These are phyloP conservation scores for Bryum argenteum DNA, from an alignment of 225 moss, liverwort and hornwort species.

Conservation along the genomic window DNA sequence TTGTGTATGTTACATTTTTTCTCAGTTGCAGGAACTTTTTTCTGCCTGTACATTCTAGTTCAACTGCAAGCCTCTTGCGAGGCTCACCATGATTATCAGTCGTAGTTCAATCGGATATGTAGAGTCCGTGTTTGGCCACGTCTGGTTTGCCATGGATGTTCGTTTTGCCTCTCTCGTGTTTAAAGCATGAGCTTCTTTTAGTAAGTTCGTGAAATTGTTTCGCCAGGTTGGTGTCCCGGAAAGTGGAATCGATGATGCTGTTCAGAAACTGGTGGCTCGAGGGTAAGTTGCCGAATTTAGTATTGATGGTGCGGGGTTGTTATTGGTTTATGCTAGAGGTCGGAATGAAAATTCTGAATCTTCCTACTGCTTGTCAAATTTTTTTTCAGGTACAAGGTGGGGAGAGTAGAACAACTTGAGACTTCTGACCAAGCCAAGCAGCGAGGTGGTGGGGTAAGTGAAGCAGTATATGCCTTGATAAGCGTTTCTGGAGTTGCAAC, in stretches of 20 bases:
- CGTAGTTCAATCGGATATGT: background rate
- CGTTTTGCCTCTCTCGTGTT: background rate
- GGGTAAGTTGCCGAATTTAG: conserved; percentile 51
- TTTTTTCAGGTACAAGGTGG: conserved; percentile 78
- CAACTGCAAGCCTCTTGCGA: background rate
- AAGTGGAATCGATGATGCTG: conserved; percentile 83
- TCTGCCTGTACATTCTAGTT: conserved; percentile 4
- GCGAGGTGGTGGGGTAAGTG: conserved; percentile 63
- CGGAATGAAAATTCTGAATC: conserved; percentile 17
- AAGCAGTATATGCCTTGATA: conserved; percentile 16
- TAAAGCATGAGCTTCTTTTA: conserved; percentile 1
- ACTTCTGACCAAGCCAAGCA: conserved; percentile 84
- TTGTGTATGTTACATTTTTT: background rate
- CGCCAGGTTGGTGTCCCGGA: conserved; percentile 91
- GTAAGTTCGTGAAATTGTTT: conserved; percentile 4
- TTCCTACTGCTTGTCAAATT: background rate
- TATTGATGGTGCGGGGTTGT: conserved; percentile 6
- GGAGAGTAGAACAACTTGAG: conserved; percentile 89
- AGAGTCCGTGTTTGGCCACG: background rate
- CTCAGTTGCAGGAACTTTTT: conserved; percentile 12
- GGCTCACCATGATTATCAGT: conserved; percentile 1
- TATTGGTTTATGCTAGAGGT: background rate
- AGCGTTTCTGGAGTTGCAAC: conserved; percentile 2
- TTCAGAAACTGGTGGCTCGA: conserved; percentile 81
- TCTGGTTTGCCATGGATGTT: conserved; percentile 17